Conservation (phyloP, 2,329 filamentous ascomycete species). For the Tolypocladium guangdongense region DNA sequence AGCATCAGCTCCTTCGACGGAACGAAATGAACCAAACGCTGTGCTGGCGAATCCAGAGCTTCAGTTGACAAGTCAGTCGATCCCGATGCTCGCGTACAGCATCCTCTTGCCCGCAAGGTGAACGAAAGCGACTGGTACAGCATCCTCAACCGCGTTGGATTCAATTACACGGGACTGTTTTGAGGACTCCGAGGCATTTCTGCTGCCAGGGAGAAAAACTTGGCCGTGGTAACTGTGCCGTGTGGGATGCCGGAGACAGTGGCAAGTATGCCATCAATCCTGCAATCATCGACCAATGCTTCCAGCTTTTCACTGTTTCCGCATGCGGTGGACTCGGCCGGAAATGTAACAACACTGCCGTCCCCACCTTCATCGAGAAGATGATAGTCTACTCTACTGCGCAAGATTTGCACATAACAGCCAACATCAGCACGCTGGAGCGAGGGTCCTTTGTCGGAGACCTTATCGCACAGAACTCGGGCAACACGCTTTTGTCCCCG, state of each 20-base stretch:
- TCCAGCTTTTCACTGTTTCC: slow-evolving; percentile 19
- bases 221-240: neutral
- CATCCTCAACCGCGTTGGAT: neutral
- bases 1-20: slow-evolving; percentile 16
- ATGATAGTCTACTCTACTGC: neutral
- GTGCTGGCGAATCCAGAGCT: slow-evolving; percentile 9
- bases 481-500: neutral
- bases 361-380: slow-evolving; percentile 4
- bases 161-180: slow-evolving; percentile 3
- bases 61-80: slow-evolving; percentile 1
- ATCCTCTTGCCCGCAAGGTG: neutral
- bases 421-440: neutral
- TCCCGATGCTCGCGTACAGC: neutral
- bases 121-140: slow-evolving; percentile 1
- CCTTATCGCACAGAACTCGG: neutral
- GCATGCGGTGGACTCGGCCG: slow-evolving; percentile 9
- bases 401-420: neutral
- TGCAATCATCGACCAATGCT: slow-evolving; percentile 21
- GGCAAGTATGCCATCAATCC: slow-evolving; percentile 23
- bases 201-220: neutral
- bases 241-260: neutral
- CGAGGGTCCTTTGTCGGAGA: slow-evolving; percentile 1
- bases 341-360: slow-evolving; percentile 7
- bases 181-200: slow-evolving; percentile 1
- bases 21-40: slow-evolving; percentile 17